Evolutionary conservation across 1,139 yeast species (phyloP).

Genomic region (Yamadazyma conglobata): DNA sequence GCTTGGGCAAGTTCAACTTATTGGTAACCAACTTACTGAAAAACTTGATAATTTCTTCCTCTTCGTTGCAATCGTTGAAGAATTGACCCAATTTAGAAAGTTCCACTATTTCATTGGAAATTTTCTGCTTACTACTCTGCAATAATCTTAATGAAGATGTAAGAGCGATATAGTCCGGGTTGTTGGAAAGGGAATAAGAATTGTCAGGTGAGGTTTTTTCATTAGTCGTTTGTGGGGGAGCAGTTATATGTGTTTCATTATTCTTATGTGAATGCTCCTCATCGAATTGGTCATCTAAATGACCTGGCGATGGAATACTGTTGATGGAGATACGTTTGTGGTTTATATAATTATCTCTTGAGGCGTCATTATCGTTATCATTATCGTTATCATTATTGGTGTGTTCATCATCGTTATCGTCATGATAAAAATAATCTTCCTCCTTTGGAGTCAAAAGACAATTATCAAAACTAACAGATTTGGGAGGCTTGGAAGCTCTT

Average conservation of each 20-base stretch:
- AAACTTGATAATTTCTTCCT: constrained; percentile 27
- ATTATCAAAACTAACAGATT: constrained; percentile 20
- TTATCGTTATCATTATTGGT: constrained; percentile 2
- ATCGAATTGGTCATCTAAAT: constrained; percentile 1
- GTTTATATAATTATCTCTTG: not conserved
- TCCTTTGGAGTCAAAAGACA: constrained; percentile 45
- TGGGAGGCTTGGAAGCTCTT: constrained; percentile 8
- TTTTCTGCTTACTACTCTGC: constrained; percentile 20
- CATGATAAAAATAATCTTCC: constrained; percentile 31
- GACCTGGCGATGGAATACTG: constrained; percentile 3
- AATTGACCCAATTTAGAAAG: constrained; percentile 26
- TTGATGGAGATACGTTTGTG: not conserved
- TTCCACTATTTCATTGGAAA: constrained; percentile 31
- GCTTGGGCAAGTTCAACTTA: constrained; percentile 35
- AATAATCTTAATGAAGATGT: constrained; percentile 34
- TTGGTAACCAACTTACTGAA: constrained; percentile 28
- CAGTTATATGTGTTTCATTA: too few species aligned
- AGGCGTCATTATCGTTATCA: constrained; percentile 4
- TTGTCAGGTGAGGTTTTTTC: not conserved
- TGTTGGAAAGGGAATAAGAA: constrained; percentile 19
- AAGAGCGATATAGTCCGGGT: constrained; percentile 40
- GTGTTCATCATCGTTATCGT: constrained; percentile 2
- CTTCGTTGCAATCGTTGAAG: constrained; percentile 14
- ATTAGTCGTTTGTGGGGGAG: not conserved
- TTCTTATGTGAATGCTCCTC: too few species aligned